Conservation (phyloP, 345 rosid genomes). For the Cardiospermum halicacabum region DNA sequence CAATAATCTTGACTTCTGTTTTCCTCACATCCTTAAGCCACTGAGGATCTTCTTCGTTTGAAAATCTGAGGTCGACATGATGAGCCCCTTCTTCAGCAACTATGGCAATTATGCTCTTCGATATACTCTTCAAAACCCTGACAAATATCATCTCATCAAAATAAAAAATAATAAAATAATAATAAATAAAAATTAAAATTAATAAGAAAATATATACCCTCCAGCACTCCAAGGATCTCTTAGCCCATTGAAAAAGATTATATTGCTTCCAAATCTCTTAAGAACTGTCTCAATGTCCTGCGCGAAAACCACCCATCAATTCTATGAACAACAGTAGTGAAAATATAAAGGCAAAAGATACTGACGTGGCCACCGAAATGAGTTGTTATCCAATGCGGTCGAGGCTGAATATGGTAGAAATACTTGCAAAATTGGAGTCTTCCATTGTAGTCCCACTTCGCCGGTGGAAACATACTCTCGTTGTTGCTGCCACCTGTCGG, state of each 20-base stretch:
- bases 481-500: conserved; percentile 29
- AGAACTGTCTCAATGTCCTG: conserved; percentile 44
- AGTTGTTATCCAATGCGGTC: conserved; percentile 46
- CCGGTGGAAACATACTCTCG: conserved; percentile 47
- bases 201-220: conserved; percentile 27
- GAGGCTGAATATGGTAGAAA: conserved; percentile 22
- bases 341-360: no score
- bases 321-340: no score
- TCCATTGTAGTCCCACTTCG: conserved; percentile 20
- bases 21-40: conserved; percentile 52
- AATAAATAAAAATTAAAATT: not conserved
- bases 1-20: conserved; percentile 36
- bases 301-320: no score
- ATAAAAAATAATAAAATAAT: not conserved
- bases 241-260: conserved; percentile 66
- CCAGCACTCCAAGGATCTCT: conserved; percentile 81
- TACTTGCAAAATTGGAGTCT: conserved; percentile 14
- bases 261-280: conserved; percentile 54
- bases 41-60: conserved; percentile 43
- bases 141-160: not conserved
- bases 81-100: conserved; percentile 61
- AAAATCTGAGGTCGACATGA: conserved; percentile 58
- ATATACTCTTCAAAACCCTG: conserved; percentile 52
- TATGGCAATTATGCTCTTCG: conserved; percentile 45
- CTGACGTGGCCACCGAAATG: conserved; percentile 57